A percentile compares a stretch with the other conserved stretches of the same genome.
phyloP scores from a whole-genome alignment of 495 filamentous ascomycete genomes.

The Aspergillus sparsus region DNA sequence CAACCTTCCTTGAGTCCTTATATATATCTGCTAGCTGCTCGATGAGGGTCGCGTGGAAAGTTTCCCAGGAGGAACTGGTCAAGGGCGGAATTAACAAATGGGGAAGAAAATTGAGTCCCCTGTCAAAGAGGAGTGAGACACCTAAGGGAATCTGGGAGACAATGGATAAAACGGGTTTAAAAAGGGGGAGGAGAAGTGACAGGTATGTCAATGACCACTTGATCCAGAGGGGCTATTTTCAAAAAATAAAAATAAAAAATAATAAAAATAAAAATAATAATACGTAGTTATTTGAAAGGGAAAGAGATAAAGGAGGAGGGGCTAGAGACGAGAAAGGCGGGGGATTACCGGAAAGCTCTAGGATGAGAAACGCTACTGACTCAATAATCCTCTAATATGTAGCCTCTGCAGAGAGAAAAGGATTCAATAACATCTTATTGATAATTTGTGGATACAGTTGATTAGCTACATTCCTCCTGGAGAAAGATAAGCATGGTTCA shows the following conservation, averaged over 20 bases:
- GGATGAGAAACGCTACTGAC: background rate
- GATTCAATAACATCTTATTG: background rate
- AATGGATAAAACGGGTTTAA: background rate
- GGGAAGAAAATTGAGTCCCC: background rate
- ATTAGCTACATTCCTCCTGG: no score
- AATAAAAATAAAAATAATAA: no score
- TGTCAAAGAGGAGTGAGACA: slow-evolving; percentile 12
- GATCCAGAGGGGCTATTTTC: slow-evolving; percentile 19
- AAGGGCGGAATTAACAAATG: background rate
- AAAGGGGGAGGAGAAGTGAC: slow-evolving; percentile 16
- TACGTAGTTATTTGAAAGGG: background rate
- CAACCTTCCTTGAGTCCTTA: background rate
- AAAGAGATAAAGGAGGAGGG: slow-evolving; percentile 9
- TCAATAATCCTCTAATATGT: slow-evolving; percentile 11
- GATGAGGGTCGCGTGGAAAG: slow-evolving; percentile 22
- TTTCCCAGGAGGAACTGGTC: slow-evolving; percentile 11
- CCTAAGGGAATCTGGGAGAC: background rate
- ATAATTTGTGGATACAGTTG: background rate
- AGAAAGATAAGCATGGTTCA: background rate
- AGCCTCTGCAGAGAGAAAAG: background rate
- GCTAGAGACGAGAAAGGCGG: slow-evolving; percentile 20
- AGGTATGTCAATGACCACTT: slow-evolving; percentile 19
- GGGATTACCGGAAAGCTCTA: slow-evolving; percentile 14
- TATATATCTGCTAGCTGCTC: background rate
- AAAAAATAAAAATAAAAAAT: no score